Evolutionary conservation across 441 rosid species (phyloP).

Genomic region (Gossypium aridum): DNA sequence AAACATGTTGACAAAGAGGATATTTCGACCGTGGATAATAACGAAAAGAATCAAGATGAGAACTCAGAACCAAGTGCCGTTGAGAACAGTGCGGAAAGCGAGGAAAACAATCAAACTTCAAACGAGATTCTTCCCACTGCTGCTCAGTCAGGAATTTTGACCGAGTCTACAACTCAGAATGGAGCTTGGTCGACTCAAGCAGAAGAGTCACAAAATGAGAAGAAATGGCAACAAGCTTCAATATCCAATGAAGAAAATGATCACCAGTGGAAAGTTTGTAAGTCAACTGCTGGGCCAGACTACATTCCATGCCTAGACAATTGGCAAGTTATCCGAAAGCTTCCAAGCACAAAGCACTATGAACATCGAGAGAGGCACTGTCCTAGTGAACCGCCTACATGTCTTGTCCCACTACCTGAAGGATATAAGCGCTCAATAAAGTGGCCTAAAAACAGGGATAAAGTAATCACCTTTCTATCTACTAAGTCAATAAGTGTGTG

Average conservation of each 20-base stretch:
- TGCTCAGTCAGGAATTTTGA: constrained; percentile 40
- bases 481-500: not conserved
- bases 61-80: constrained; percentile 17
- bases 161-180: constrained; percentile 29
- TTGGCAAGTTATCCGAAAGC: constrained; percentile 49
- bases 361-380: constrained; percentile 70
- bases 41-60: constrained; percentile 20
- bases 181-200: constrained; percentile 48
- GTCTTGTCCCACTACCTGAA: constrained; percentile 64
- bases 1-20: not conserved
- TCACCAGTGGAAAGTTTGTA: constrained; percentile 43
- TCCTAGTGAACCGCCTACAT: constrained; percentile 49
- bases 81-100: constrained; percentile 21
- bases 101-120: constrained; percentile 30
- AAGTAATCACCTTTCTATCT: constrained; percentile 21
- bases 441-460: constrained; percentile 69
- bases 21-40: not conserved
- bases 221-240: constrained; percentile 31
- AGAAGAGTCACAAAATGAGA: constrained; percentile 48
- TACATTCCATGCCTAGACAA: constrained; percentile 72
- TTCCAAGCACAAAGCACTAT: constrained; percentile 38
- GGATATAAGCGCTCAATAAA: constrained; percentile 58
- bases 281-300: constrained; percentile 55
- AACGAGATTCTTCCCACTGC: constrained; percentile 33
- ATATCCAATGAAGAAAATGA: constrained; percentile 22